Evolutionary conservation across 2,329 filamentous ascomycete species (phyloP).

Genomic region (Colletotrichum paranaense): DNA sequence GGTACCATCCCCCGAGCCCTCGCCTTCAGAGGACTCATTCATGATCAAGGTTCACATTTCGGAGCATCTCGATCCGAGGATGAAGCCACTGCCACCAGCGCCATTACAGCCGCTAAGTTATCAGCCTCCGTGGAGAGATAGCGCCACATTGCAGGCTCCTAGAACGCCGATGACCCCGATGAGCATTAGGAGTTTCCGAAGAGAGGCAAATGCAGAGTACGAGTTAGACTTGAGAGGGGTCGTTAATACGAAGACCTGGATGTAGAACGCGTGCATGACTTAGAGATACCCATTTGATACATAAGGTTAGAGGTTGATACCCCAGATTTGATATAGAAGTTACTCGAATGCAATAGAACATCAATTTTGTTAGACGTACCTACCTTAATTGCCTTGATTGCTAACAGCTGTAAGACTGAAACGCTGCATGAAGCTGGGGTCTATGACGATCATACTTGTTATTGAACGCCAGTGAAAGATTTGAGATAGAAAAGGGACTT

Average conservation of each 20-base stretch:
- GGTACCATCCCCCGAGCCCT: not conserved
- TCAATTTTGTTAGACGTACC: not conserved
- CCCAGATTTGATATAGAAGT: not conserved
- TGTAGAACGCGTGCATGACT: not conserved
- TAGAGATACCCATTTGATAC: not conserved
- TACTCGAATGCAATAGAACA: not conserved
- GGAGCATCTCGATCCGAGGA: constrained; percentile 1
- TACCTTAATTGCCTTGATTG: too few species aligned
- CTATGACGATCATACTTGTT: too few species aligned
- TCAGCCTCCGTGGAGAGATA: constrained; percentile 10
- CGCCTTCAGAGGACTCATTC: not conserved
- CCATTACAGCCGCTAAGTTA: not conserved
- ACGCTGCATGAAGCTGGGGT: too few species aligned
- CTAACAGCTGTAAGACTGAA: too few species aligned
- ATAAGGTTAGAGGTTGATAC: not conserved
- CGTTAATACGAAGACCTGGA: constrained; percentile 17
- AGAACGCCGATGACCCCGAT: not conserved
- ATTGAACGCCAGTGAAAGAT: too few species aligned
- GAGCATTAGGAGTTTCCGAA: not conserved
- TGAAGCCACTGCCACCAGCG: constrained; percentile 21
- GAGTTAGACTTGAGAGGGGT: constrained; percentile 17
- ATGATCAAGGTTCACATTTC: constrained; percentile 20
- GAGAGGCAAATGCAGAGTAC: constrained; percentile 12
- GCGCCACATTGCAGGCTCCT: not conserved
- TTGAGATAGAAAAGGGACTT: too few species aligned